Conservation (phyloP, 148 eudicot species). For the Fagopyrum tataricum region DNA sequence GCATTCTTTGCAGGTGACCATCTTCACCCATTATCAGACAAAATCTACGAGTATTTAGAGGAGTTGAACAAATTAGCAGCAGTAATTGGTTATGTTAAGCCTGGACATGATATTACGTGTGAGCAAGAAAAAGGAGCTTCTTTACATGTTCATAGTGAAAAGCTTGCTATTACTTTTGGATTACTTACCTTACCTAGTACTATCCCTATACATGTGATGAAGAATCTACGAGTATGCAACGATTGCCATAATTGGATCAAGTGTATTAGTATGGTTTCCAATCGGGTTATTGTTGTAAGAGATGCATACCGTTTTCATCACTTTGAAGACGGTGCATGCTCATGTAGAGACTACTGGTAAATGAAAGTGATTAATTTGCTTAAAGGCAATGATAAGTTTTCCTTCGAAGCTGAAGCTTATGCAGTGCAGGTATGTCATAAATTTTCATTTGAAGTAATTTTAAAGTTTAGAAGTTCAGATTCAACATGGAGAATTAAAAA, state of each 20-base stretch:
- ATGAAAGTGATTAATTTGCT: neutral
- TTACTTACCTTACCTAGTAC: slow-evolving; percentile 47
- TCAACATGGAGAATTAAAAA: neutral
- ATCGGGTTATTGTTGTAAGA: slow-evolving; percentile 60
- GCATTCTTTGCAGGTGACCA: slow-evolving; percentile 83
- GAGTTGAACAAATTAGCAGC: slow-evolving; percentile 48
- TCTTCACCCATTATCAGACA: slow-evolving; percentile 60
- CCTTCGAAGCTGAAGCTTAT: neutral
- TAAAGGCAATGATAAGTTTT: neutral
- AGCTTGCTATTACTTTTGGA: slow-evolving; percentile 74
- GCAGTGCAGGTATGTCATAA: neutral
- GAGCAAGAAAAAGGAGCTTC: slow-evolving; percentile 46
- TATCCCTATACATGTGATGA: slow-evolving; percentile 60
- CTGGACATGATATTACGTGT: slow-evolving; percentile 31
- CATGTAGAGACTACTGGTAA: slow-evolving; percentile 80
- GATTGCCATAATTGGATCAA: slow-evolving; percentile 96
- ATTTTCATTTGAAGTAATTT: neutral
- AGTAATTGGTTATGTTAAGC: slow-evolving; percentile 56
- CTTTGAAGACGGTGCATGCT: slow-evolving; percentile 63
- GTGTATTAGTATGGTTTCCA: slow-evolving; percentile 46
- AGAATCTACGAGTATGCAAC: slow-evolving; percentile 81
- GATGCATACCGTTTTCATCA: slow-evolving; percentile 87
- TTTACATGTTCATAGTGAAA: slow-evolving; percentile 64
- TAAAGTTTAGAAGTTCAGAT: neutral
- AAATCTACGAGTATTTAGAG: slow-evolving; percentile 55